Conservation (phyloP, 2,329 filamentous ascomycete genomes). For the Fusarium ambrosium region DNA sequence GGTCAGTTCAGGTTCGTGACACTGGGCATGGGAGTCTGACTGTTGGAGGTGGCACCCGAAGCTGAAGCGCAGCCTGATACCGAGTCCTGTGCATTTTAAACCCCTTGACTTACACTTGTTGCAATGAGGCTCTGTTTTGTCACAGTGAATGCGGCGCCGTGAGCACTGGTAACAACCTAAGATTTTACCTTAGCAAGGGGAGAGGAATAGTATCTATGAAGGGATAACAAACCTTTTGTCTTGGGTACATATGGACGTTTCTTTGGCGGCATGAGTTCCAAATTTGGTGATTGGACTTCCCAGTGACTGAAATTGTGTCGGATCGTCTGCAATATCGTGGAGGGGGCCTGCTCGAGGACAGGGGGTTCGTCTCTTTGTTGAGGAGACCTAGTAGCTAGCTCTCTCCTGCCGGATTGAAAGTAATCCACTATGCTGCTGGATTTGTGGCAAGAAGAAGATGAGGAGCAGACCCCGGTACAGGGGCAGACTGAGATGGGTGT, state of each 20-base stretch:
- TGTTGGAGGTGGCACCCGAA: neutral
- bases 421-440: neutral
- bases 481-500: neutral
- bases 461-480: neutral
- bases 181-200: neutral
- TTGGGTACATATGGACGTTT: conserved; percentile 22
- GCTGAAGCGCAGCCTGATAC: conserved; percentile 17
- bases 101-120: conserved; percentile 26
- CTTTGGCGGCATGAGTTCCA: conserved; percentile 3
- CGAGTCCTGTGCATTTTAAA: conserved; percentile 30
- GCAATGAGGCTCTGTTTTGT: conserved; percentile 26
- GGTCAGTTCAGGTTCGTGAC: neutral
- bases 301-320: neutral
- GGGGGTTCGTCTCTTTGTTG: neutral
- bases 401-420: neutral
- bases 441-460: neutral
- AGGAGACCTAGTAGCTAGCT: neutral
- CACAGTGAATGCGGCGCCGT: conserved; percentile 35
- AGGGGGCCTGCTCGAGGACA: neutral
- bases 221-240: conserved; percentile 6
- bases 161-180: conserved; percentile 35
- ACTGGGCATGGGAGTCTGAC: neutral
- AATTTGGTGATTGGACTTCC: neutral
- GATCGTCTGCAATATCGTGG: neutral
- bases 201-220: neutral